These are phyloP conservation scores for Alternaria novae-zelandiae DNA, from an alignment of 2,329 filamentous ascomycete genomes.

Conservation along the genomic window DNA sequence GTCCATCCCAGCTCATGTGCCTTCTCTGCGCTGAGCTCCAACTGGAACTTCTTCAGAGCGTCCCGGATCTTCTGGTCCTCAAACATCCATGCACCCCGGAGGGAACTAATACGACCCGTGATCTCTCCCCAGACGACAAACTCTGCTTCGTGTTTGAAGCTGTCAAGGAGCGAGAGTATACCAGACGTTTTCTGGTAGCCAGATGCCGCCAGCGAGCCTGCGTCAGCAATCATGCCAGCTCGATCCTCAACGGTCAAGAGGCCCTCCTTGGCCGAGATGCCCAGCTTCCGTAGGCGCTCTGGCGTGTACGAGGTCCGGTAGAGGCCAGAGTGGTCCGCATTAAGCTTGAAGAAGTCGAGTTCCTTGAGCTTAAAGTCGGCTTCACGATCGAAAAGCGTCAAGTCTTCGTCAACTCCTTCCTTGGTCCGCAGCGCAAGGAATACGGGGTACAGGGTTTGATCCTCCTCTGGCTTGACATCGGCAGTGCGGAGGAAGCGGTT, in stretches of 20 bases:
- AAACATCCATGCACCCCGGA: constrained; percentile 87
- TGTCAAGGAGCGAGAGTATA: constrained; percentile 81
- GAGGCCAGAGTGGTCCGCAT: constrained; percentile 90
- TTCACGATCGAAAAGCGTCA: constrained; percentile 77
- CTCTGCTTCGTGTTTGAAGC: constrained; percentile 80
- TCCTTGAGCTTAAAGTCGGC: constrained; percentile 77
- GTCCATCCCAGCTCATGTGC: constrained; percentile 88
- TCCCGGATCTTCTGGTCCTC: constrained; percentile 76
- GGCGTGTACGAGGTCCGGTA: constrained; percentile 90
- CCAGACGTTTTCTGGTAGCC: constrained; percentile 95
- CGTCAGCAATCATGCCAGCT: constrained; percentile 90
- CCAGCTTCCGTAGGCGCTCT: constrained; percentile 84
- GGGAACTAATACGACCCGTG: constrained; percentile 74
- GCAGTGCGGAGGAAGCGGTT: constrained; percentile 93
- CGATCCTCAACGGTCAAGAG: constrained; percentile 87
- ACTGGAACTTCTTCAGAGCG: constrained; percentile 82
- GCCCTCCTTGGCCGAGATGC: constrained; percentile 80
- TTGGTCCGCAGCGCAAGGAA: constrained; percentile 86
- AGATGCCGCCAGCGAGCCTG: constrained; percentile 84
- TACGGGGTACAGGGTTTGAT: constrained; percentile 85
- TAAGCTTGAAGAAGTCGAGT: constrained; percentile 93
- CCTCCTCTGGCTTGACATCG: constrained; percentile 92
- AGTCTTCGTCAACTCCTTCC: constrained; percentile 77
- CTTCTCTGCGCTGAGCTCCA: constrained; percentile 76
- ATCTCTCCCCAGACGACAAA: constrained; percentile 98